Evolutionary conservation across 371 early-diverging fungal species (phyloP), one percentile per base, ranked within the genome.

Genomic region (Blyttiomyces sp.): DNA sequence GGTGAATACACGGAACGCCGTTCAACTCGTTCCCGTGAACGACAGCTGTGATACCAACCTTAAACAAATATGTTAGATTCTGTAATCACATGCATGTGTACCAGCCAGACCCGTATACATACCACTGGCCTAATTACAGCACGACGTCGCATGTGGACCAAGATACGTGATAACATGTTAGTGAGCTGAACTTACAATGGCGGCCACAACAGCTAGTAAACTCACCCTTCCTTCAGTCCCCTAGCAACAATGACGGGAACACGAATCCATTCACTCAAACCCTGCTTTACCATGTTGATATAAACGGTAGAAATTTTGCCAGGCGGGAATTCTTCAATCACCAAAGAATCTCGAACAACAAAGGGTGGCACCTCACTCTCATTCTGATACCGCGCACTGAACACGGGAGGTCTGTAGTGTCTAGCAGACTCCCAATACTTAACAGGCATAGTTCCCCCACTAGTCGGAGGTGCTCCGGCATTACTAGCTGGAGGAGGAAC

Each of bases 1-100:
- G 83, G 67, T 94, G 94, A 34, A 92, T 93, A 64, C 91, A 84
- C 5, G 92, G 92, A 21, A 94, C 90, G 31, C 94, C 94, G 63
- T 94, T 94, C 50, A 94, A 77, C 62, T 94, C 94, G 64, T 94
- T 92, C 53, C 94, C 93, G 65, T 94, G 94, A 16, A 93, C 80
- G 1, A 90, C 94, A 4, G 81, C 81, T 0, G 81, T 56, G 84
- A 80, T 76, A 1, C 81, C 81, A 16, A 79, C 72, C 70, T 67
- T 36, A 3, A 43, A 17, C 19, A 61, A 36, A 54, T 4, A 43
- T 31, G 13, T 21, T 2, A 48, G 33, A 13, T 9, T 43, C n/a
- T n/a, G n/a, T n/a, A n/a, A n/a, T n/a, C n/a, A n/a, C n/a, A n/a
- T n/a, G n/a, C n/a, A n/a, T n/a, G n/a, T n/a, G n/a, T n/a, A n/a